Evolutionary conservation across 1,284 basidiomycete genomes (phyloP).

Genomic region (Thelephora terrestris): DNA sequence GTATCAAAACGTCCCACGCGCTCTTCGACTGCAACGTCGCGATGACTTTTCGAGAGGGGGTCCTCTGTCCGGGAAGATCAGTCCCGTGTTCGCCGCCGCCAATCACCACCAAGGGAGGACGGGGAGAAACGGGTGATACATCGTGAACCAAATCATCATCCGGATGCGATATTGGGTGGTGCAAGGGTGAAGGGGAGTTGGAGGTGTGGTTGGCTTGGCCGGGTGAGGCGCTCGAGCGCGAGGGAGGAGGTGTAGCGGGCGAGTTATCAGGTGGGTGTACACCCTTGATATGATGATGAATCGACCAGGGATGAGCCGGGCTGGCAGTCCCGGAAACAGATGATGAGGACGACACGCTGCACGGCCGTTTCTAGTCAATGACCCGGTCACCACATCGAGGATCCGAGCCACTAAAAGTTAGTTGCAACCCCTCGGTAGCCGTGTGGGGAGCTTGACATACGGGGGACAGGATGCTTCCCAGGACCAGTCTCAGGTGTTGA

Average conservation of each 20-base stretch:
- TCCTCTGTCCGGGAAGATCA: conserved; percentile 10
- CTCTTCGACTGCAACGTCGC: conserved; percentile 22
- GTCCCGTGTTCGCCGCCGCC: neutral
- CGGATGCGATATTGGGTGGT: conserved; percentile 4
- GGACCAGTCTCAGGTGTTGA: conserved; percentile 15
- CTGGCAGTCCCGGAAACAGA: conserved; percentile 21
- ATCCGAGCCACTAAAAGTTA: neutral
- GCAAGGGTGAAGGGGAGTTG: conserved; percentile 2
- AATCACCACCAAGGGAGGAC: neutral
- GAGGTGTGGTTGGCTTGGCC: neutral
- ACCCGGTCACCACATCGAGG: neutral
- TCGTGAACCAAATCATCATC: conserved; percentile 4
- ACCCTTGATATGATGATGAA: conserved; percentile 11
- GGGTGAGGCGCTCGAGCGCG: neutral
- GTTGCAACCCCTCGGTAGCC: neutral
- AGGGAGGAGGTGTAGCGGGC: conserved; percentile 7
- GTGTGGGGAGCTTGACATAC: conserved; percentile 13
- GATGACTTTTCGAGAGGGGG: conserved; percentile 13
- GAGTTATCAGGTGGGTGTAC: conserved; percentile 5
- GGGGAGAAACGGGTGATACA: conserved; percentile 5
- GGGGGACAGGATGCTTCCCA: conserved; percentile 23
- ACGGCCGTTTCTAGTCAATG: conserved; percentile 20
- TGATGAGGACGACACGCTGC: conserved; percentile 14
- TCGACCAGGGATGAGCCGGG: conserved; percentile 13
- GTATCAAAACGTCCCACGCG: conserved; percentile 23